A percentile compares a stretch with the other conserved stretches of the same genome.
phyloP scores from a whole-genome alignment of 2,329 filamentous ascomycete genomes.

The Elsinoe ampelina region DNA sequence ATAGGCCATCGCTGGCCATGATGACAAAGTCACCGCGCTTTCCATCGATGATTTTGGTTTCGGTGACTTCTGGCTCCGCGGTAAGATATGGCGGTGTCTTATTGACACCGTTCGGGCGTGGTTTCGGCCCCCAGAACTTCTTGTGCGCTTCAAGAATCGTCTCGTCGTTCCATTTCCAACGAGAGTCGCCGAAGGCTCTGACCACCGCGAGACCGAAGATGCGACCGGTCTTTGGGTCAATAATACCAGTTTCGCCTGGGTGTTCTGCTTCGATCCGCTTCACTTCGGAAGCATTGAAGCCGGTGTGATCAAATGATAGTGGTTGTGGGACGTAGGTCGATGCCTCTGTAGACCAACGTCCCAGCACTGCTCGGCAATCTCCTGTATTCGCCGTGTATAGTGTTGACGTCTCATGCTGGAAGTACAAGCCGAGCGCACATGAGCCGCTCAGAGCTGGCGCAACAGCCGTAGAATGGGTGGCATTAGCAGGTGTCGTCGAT shows the following conservation, averaged over 20 bases:
- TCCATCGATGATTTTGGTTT: constrained; percentile 39
- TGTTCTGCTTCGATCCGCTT: constrained; percentile 48
- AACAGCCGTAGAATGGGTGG: constrained; percentile 24
- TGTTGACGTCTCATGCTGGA: constrained; percentile 44
- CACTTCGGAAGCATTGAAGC: constrained; percentile 51
- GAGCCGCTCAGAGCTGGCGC: constrained; percentile 44
- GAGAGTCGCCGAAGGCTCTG: constrained; percentile 58
- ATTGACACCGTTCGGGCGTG: constrained; percentile 33
- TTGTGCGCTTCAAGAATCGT: constrained; percentile 37
- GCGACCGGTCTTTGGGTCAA: constrained; percentile 47
- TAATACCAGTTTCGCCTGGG: constrained; percentile 51
- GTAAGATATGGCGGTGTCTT: constrained; percentile 58
- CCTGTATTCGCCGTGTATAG: constrained; percentile 58
- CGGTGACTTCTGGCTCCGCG: constrained; percentile 55
- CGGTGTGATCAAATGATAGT: constrained; percentile 58
- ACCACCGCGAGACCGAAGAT: constrained; percentile 54
- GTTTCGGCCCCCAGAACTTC: constrained; percentile 43
- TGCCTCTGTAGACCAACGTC: constrained; percentile 34
- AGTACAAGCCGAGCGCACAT: constrained; percentile 55
- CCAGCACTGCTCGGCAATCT: constrained; percentile 58
- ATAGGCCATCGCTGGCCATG: constrained; percentile 58
- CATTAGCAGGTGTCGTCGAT: constrained; percentile 16
- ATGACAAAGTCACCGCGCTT: constrained; percentile 50
- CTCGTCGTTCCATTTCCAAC: constrained; percentile 56
- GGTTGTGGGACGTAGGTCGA: constrained; percentile 44